Evolutionary conservation across 225 moss, liverwort and hornwort species (phyloP).

Genomic region (Thuidium tamariscinum): DNA sequence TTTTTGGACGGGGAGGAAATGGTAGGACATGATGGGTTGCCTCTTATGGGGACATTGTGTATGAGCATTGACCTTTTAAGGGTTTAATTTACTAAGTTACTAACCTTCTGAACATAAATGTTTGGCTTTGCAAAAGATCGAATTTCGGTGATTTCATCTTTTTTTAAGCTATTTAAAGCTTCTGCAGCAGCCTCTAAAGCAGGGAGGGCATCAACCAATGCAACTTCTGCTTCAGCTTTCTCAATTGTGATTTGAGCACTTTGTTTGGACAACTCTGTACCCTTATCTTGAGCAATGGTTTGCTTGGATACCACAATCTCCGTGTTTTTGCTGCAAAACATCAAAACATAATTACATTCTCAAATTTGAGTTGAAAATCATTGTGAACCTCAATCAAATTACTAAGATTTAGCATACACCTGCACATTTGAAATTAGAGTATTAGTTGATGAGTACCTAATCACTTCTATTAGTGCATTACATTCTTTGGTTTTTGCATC

Average conservation of each 20-base stretch:
- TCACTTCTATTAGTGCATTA: slow-evolving; percentile 66
- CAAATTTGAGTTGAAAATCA: neutral
- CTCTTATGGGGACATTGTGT: no score
- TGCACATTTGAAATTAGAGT: no score
- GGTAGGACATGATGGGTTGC: no score
- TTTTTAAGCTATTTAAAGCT: slow-evolving; percentile 75
- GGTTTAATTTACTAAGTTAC: no score
- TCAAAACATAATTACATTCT: neutral
- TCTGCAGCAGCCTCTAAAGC: slow-evolving; percentile 71
- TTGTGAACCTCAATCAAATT: no score
- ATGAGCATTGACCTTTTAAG: no score
- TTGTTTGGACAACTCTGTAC: slow-evolving; percentile 52
- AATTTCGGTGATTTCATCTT: slow-evolving; percentile 89
- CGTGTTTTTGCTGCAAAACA: slow-evolving; percentile 48
- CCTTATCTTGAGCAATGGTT: slow-evolving; percentile 69
- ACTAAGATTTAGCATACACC: neutral
- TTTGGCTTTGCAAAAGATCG: slow-evolving; percentile 93
- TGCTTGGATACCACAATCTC: slow-evolving; percentile 59
- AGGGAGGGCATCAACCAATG: slow-evolving; percentile 68
- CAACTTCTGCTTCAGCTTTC: slow-evolving; percentile 70
- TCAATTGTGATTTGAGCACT: slow-evolving; percentile 58
- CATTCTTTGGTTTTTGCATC: slow-evolving; percentile 79
- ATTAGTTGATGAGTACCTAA: slow-evolving; percentile 38
- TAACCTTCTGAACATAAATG: slow-evolving; percentile 84
- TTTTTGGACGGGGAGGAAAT: no score